These are phyloP conservation scores for Periconia sp. DNA, from an alignment of 2,329 filamentous ascomycete species.

Conservation along the genomic window DNA sequence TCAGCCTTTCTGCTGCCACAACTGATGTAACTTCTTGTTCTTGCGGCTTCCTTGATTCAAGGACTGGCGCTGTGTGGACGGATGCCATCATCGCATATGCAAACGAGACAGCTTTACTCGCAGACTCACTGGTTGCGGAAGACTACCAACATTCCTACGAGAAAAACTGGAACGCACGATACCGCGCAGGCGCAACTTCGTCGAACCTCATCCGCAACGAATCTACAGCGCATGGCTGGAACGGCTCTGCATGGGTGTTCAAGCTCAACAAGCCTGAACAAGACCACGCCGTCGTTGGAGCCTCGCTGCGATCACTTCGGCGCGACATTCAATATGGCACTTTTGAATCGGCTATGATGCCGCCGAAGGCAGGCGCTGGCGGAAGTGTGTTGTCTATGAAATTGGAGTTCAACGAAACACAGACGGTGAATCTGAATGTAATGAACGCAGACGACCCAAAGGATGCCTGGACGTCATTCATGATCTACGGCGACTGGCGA, in stretches of 20 bases:
- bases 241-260: slow-evolving; percentile 30
- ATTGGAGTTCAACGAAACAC: slow-evolving; percentile 49
- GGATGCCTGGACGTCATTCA: slow-evolving; percentile 42
- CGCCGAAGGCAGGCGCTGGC: slow-evolving; percentile 38
- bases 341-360: slow-evolving; percentile 48
- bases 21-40: slow-evolving; percentile 35
- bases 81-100: slow-evolving; percentile 54
- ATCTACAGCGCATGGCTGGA: slow-evolving; percentile 14
- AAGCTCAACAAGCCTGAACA: slow-evolving; percentile 31
- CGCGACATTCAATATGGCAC: slow-evolving; percentile 53
- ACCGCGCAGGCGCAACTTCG: slow-evolving; percentile 45
- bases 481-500: slow-evolving; percentile 39
- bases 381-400: slow-evolving; percentile 52
- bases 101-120: slow-evolving; percentile 48
- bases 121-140: slow-evolving; percentile 43
- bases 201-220: slow-evolving; percentile 43
- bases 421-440: slow-evolving; percentile 47
- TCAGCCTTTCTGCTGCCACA: slow-evolving; percentile 5
- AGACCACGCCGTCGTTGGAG: slow-evolving; percentile 48
- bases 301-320: slow-evolving; percentile 46
- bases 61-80: slow-evolving; percentile 46
- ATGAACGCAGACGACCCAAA: slow-evolving; percentile 48
- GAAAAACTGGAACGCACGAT: slow-evolving; percentile 50
- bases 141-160: slow-evolving; percentile 50
- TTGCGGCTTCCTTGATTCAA: slow-evolving; percentile 51